Percentiles rank a stretch among this genome's conserved stretches.
These are phyloP conservation scores for Rubia tinctorum DNA, from an alignment of 305 asterid genomes.

Conservation along the genomic window DNA sequence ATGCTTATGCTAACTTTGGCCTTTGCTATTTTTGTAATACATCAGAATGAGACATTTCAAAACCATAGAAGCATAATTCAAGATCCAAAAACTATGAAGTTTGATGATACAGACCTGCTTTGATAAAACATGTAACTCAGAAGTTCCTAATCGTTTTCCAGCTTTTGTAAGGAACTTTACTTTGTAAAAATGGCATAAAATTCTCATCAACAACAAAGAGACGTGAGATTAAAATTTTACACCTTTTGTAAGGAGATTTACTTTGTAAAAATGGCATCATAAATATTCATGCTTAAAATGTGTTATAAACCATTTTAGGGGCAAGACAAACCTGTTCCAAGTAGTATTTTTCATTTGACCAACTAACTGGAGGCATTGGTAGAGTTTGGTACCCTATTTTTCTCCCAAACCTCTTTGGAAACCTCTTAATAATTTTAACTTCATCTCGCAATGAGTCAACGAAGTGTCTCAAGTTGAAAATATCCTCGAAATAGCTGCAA, in stretches of 20 bases:
- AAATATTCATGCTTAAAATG: constrained; percentile 1
- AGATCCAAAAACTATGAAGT: neutral
- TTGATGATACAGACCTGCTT: constrained; percentile 46
- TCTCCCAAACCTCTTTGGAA: constrained; percentile 77
- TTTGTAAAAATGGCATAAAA: neutral
- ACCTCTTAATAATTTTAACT: constrained; percentile 74
- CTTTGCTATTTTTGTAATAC: constrained; percentile 69
- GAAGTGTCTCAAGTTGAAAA: constrained; percentile 92
- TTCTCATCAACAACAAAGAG: neutral
- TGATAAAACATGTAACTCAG: constrained; percentile 55
- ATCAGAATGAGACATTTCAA: constrained; percentile 58
- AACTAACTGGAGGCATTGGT: constrained; percentile 95
- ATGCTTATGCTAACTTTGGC: constrained; percentile 67
- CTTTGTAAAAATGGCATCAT: neutral
- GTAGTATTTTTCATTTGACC: constrained; percentile 97
- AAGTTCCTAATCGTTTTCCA: constrained; percentile 5
- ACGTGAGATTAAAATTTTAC: too few species aligned
- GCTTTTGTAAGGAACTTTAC: neutral
- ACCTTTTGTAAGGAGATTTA: neutral
- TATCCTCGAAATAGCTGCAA: constrained; percentile 96
- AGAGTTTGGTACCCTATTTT: constrained; percentile 63
- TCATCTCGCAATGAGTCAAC: constrained; percentile 89
- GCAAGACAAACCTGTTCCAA: constrained; percentile 65
- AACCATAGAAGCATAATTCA: constrained; percentile 42
- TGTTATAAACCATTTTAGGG: constrained; percentile 9